phyloP scores from a whole-genome alignment of 2,329 filamentous ascomycete species.

The Coccinonectria pachysandricola region DNA sequence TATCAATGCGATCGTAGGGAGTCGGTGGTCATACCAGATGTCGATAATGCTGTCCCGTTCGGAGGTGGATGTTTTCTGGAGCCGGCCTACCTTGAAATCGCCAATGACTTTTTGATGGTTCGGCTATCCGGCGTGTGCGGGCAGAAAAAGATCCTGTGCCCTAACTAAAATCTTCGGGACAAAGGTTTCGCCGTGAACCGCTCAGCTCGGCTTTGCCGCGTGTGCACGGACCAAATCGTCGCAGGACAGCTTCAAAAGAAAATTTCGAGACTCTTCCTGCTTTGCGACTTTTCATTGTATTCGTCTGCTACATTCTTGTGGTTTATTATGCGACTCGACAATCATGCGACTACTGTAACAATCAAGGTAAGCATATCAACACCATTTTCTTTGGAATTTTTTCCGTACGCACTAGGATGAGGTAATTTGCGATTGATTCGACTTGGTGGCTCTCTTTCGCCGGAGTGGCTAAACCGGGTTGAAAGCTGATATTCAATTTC shows the following conservation, averaged over 20 bases:
- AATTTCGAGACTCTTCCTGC: slow-evolving; percentile 4
- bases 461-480: slow-evolving; percentile 73
- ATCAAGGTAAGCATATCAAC: slow-evolving; percentile 20
- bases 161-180: slow-evolving; percentile 28
- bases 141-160: slow-evolving; percentile 31
- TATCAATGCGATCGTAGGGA: slow-evolving; percentile 17
- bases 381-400: slow-evolving; percentile 3
- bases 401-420: slow-evolving; percentile 55
- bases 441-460: slow-evolving; percentile 74
- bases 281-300: no score
- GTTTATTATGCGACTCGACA: no score
- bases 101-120: slow-evolving; percentile 32
- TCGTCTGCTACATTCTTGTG: no score
- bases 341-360: slow-evolving; percentile 2
- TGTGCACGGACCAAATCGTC: slow-evolving; percentile 12
- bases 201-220: slow-evolving; percentile 1
- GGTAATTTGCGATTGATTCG: slow-evolving; percentile 98
- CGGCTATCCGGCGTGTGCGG: slow-evolving; percentile 29
- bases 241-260: slow-evolving; percentile 18
- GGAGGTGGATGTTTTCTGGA: slow-evolving; percentile 27
- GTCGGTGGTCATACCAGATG: slow-evolving; percentile 28
- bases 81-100: slow-evolving; percentile 26
- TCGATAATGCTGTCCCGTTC: slow-evolving; percentile 29
- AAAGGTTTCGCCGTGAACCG: slow-evolving; percentile 17
- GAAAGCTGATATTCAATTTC: slow-evolving; percentile 81